Base-by-base conservation (phyloP, 2,329 filamentous ascomycete species). In the Trichoderma sp. region DNA sequence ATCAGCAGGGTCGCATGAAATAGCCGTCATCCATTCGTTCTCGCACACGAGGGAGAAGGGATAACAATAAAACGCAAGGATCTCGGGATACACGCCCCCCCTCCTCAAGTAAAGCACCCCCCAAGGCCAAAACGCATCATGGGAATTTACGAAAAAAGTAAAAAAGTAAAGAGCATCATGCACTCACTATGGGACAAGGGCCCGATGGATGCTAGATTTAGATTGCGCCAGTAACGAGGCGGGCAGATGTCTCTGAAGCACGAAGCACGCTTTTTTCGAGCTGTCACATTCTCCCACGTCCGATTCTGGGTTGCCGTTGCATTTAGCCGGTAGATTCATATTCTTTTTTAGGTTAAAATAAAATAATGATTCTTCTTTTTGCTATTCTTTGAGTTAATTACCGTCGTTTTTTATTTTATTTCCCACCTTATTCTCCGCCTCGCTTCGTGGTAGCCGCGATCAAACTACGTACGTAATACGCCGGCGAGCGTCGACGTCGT, bases 131-230 rank as follows among this genome's bases (percentile, higher is more conserved):
- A 43, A 43, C 19, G 4, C 19, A 43, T 43, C 40, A 43, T 43
- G 40, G 40, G 40, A 10, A 63, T 55, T 6, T 37, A 19, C 33
- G n/a, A 43, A 21, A 65, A 47, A 37, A 11, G 11, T 35, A 3
- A 29, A n/a, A 27, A 8, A 33, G 19, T 4, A n/a, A 35, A 8
- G 27, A 53, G 53, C 29, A 52, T 37, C 35, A 29, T 27, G 29
- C 33, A 14, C 13, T 47, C 55, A 21, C 61, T 64, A 11, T 37
- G 19, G 24, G 24, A 21, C 52, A 62, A 53, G 61, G 19, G 19
- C 31, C 37, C 40, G 63, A 67, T 58, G 63, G 63, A 67, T 59
- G 55, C 63, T 52, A 59, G 63, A 59, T 67, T 67, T 67, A 67
- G 63, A 67, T 67, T 67, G 55, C 63, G 63, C 40, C 63, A 67